Conservation (phyloP, 2,329 filamentous ascomycete genomes). For the Botrytis paeoniae region DNA sequence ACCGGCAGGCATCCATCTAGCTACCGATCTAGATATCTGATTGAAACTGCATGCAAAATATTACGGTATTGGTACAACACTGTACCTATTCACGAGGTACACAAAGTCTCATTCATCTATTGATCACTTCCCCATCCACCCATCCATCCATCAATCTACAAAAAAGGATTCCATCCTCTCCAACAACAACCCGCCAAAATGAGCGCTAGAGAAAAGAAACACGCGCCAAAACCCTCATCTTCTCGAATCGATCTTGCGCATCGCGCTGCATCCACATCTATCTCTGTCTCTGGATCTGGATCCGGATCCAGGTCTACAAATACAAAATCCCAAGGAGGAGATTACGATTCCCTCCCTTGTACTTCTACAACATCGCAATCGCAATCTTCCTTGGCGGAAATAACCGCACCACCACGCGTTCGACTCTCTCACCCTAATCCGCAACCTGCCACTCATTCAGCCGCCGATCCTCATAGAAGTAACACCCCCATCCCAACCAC, state of each 20-base stretch:
- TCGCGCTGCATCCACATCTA: background rate
- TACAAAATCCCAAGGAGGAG: background rate
- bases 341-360: background rate
- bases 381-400: background rate
- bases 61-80: background rate
- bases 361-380: background rate
- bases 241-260: constrained; percentile 1
- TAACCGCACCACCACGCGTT: background rate
- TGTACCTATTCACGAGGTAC: background rate
- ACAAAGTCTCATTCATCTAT: background rate
- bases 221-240: background rate
- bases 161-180: background rate
- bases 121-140: too few relatives aligned
- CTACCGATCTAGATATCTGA: background rate
- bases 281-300: background rate
- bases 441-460: background rate
- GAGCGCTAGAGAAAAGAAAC: constrained; percentile 3
- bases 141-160: background rate
- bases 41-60: background rate
- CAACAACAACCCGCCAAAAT: background rate
- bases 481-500: background rate
- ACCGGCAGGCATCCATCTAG: background rate
- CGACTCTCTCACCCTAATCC: background rate
- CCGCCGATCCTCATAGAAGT: background rate
- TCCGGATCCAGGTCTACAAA: background rate